These are phyloP conservation scores for Phytophthora sansomeana DNA, from an alignment of 352 stramenopile species.

Conservation along the genomic window DNA sequence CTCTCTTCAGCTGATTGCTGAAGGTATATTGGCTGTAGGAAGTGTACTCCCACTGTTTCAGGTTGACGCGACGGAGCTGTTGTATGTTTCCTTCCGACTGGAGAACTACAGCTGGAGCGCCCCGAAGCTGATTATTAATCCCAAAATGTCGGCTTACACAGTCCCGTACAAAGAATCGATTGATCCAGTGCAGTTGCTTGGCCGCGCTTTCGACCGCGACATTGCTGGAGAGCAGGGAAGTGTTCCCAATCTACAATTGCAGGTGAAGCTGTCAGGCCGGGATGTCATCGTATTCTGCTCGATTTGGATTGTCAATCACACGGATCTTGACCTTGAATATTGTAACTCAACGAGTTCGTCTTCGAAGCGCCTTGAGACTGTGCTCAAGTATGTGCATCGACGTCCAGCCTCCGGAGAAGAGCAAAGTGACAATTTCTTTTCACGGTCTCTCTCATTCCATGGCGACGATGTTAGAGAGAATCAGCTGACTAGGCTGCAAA, in stretches of 20 bases:
- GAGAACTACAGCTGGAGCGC: constrained; percentile 92
- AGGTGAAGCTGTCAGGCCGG: constrained; percentile 81
- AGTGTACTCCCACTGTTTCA: constrained; percentile 88
- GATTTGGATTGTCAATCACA: constrained; percentile 91
- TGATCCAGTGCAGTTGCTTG: constrained; percentile 73
- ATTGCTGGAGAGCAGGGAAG: constrained; percentile 76
- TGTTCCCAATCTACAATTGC: constrained; percentile 84
- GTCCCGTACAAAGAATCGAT: constrained; percentile 85
- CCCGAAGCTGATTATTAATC: constrained; percentile 82
- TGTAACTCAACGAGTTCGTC: constrained; percentile 87
- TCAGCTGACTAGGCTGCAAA: constrained; percentile 69
- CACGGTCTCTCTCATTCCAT: constrained; percentile 69
- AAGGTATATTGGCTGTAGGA: constrained; percentile 86
- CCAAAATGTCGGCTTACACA: constrained; percentile 68
- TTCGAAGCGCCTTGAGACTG: constrained; percentile 64
- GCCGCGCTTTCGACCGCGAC: constrained; percentile 72
- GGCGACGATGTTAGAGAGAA: constrained; percentile 55
- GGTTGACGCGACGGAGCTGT: constrained; percentile 62
- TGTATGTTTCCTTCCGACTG: constrained; percentile 87
- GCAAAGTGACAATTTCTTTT: constrained; percentile 67
- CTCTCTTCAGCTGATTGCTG: constrained; percentile 84
- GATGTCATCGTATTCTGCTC: constrained; percentile 90
- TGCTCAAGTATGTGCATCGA: constrained; percentile 82
- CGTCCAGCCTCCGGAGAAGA: constrained; percentile 51
- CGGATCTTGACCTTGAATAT: constrained; percentile 86